Evolutionary conservation across 768 basidiomycete genomes (phyloP), one percentile per base, ranked within the genome.

Genomic region (Lactarius hengduanensis): DNA sequence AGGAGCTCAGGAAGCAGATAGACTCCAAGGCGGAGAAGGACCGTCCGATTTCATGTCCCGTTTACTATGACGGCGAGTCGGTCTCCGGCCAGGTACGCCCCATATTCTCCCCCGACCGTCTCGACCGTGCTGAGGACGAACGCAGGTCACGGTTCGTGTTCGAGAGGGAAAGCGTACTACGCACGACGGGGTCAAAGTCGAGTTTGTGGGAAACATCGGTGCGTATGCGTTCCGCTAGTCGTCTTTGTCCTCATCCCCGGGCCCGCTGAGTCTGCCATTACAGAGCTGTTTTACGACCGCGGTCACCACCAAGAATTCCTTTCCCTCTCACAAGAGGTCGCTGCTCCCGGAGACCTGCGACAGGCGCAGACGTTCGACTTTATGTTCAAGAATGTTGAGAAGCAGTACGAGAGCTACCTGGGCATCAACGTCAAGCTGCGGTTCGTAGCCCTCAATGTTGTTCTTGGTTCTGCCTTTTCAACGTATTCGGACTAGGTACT

Each of bases 301-400:
- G 96, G 96, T 2, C 96, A 98, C 76, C 96, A 98, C 75, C 95
- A 98, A 76, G 97, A 98, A 75, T 98, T 98, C 77, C 81, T 98
- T 11, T 97, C 96, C 8, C 78, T 98, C 72, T 93, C 94, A 0
- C 94, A 98, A 78, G 96, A 98, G 73, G 82, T 98, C 30, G 94
- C 96, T 2, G 89, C 93, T 0, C 94, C 94, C n/a, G 95, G 94
- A 40, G 97, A 99, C 74, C 89, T 99, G 88, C 86, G 97, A 54
- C 90, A 94, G 73, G 95, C 95, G 0, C 96, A 98, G 78, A 94
- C 94, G 10, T 97, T 89, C 71, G 96, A 98, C 61, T 98, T 99
- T 78, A 84, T 88, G 73, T 98, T 99, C 84, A 98, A 98, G 83
- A 99, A 96, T 73, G 92, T 99, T 47, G 97, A 99, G 86, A 98